Percentiles rank a stretch among this genome's conserved stretches.
Evolutionary conservation across 805 yeast genomes (phyloP).

Genomic region (Spathaspora sp.): DNA sequence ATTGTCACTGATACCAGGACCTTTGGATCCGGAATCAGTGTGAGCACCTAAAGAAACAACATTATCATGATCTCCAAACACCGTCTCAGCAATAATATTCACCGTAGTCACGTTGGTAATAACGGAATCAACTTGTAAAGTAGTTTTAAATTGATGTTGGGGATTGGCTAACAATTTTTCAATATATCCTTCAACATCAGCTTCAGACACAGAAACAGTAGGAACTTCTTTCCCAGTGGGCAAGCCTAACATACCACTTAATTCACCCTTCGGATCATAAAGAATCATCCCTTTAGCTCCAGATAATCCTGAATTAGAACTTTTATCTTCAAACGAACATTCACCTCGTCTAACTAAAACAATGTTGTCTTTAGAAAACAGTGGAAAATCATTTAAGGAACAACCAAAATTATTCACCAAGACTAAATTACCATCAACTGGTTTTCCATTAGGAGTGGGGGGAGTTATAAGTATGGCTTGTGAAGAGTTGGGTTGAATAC

Average conservation of each 20-base stretch:
- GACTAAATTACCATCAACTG: slow-evolving; percentile 56
- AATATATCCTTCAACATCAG: slow-evolving; percentile 51
- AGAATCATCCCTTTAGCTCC: slow-evolving; percentile 78
- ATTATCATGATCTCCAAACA: slow-evolving; percentile 78
- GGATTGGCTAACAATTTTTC: slow-evolving; percentile 34
- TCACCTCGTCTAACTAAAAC: slow-evolving; percentile 77
- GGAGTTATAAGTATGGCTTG: slow-evolving; percentile 73
- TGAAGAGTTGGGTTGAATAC: slow-evolving; percentile 45
- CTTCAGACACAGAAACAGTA: slow-evolving; percentile 60
- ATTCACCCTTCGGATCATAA: slow-evolving; percentile 54
- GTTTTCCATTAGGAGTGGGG: slow-evolving; percentile 56
- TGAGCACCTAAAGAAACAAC: slow-evolving; percentile 91
- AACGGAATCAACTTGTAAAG: slow-evolving; percentile 66
- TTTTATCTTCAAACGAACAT: slow-evolving; percentile 81
- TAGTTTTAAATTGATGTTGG: slow-evolving; percentile 27
- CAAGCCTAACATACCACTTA: slow-evolving; percentile 71
- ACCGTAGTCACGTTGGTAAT: slow-evolving; percentile 68
- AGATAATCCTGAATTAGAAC: slow-evolving; percentile 66
- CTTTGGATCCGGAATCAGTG: slow-evolving; percentile 85
- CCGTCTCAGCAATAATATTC: slow-evolving; percentile 84
- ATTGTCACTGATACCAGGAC: slow-evolving; percentile 95
- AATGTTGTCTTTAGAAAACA: slow-evolving; percentile 43
- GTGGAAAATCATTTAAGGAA: slow-evolving; percentile 56
- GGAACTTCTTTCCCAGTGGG: slow-evolving; percentile 66
- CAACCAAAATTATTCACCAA: slow-evolving; percentile 69